Conservation (phyloP, 176 grass and related monocot species). For the Olyra latifolia region DNA sequence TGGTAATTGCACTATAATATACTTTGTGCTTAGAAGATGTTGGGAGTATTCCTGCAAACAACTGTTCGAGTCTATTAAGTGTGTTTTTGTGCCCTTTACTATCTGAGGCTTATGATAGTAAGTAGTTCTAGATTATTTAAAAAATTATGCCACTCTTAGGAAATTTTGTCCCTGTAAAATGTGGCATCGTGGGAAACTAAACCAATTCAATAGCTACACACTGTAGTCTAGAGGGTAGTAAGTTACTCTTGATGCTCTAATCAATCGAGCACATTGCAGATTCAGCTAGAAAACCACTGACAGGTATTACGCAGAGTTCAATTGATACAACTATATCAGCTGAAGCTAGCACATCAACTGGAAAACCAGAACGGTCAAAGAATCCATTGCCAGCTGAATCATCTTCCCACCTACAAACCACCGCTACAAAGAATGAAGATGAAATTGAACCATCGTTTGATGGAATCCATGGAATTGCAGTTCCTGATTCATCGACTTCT, state of each 20-base stretch:
- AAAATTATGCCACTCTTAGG: too few species aligned
- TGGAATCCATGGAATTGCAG: slow-evolving; percentile 1
- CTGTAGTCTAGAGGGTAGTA: background rate
- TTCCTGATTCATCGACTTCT: background rate
- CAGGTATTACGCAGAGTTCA: background rate
- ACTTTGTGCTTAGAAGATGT: background rate
- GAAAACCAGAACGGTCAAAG: slow-evolving; percentile 1
- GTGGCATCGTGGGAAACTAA: background rate
- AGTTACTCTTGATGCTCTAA: background rate
- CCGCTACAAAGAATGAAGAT: background rate
- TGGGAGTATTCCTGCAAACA: background rate
- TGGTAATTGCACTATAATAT: background rate
- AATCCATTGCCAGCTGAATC: slow-evolving; percentile 20
- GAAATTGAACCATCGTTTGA: background rate
- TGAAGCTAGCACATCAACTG: background rate
- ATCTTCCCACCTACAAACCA: slow-evolving; percentile 3
- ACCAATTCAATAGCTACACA: background rate
- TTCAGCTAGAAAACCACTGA: slow-evolving; percentile 13
- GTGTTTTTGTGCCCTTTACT: background rate
- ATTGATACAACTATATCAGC: background rate
- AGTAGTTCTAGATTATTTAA: too few species aligned
- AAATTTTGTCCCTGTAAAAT: background rate
- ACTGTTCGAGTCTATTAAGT: background rate
- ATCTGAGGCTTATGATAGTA: background rate
- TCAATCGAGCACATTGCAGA: slow-evolving; percentile 33